phyloP scores from a whole-genome alignment of 768 basidiomycete species.

The Naematelia aurantialba region DNA sequence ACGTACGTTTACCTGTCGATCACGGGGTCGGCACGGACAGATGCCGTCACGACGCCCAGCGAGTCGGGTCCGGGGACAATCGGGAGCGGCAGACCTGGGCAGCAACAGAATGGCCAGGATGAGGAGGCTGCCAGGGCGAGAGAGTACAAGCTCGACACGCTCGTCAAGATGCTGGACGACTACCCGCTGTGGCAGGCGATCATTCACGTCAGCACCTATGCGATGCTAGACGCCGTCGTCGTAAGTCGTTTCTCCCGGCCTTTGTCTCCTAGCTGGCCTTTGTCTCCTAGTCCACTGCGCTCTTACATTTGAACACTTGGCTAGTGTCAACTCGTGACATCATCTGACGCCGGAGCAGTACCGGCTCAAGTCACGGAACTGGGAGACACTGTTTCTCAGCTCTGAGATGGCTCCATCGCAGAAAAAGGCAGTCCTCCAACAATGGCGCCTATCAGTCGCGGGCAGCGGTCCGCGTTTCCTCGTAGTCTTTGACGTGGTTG shows the following conservation, averaged over 20 bases:
- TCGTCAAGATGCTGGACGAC: slow-evolving; percentile 71
- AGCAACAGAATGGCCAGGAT: slow-evolving; percentile 10
- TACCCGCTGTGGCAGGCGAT: slow-evolving; percentile 50
- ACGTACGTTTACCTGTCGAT: slow-evolving; percentile 96
- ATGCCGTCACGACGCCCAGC: slow-evolving; percentile 56
- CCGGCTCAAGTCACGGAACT: slow-evolving; percentile 75
- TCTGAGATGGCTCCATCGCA: slow-evolving; percentile 32
- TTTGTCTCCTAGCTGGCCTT: background rate
- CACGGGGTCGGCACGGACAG: slow-evolving; percentile 64
- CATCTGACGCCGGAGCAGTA: slow-evolving; percentile 56
- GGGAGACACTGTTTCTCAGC: slow-evolving; percentile 80
- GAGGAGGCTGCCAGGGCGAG: slow-evolving; percentile 48
- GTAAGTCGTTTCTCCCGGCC: slow-evolving; percentile 25
- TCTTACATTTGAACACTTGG: background rate
- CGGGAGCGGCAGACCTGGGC: slow-evolving; percentile 69
- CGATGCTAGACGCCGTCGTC: slow-evolving; percentile 48
- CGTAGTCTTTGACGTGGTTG: slow-evolving; percentile 87
- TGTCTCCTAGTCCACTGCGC: background rate
- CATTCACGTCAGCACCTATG: slow-evolving; percentile 46
- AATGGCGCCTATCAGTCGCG: slow-evolving; percentile 73
- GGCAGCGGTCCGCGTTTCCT: slow-evolving; percentile 58
- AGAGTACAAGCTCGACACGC: slow-evolving; percentile 60
- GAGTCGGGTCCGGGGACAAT: slow-evolving; percentile 65
- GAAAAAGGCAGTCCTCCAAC: slow-evolving; percentile 25
- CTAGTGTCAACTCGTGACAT: too few species aligned